Evolutionary conservation across 73 alveolate genomes (phyloP).

Genomic region (Symbiodinium natans): DNA sequence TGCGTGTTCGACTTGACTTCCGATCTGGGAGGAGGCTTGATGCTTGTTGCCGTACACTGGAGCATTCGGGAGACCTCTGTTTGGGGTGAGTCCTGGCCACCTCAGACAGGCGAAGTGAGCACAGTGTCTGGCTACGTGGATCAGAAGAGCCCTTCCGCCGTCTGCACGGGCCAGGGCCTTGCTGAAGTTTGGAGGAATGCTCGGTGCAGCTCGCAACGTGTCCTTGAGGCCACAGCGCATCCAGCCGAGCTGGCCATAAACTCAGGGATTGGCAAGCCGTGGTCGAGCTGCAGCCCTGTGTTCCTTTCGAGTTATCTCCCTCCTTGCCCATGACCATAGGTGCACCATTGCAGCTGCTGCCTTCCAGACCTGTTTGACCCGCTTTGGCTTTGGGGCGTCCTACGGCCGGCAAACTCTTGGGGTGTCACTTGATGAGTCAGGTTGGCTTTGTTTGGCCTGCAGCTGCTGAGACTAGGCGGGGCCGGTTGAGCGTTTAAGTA

Average conservation of each 20-base stretch:
- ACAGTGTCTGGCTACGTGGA: slow-evolving; percentile 52
- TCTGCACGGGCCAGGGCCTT: slow-evolving; percentile 60
- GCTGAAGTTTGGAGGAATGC: not conserved
- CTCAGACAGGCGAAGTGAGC: slow-evolving; percentile 42
- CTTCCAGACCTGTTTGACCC: not conserved
- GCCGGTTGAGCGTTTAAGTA: not conserved
- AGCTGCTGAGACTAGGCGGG: slow-evolving; percentile 22
- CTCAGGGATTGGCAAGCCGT: not conserved
- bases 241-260: slow-evolving; percentile 39
- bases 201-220: no score
- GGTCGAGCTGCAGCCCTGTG: not conserved
- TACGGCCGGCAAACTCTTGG: no score
- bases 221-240: slow-evolving; percentile 83
- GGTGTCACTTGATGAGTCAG: no score
- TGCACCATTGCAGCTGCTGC: slow-evolving; percentile 2
- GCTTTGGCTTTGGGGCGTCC: not conserved
- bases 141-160: slow-evolving; percentile 66
- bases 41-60: no score
- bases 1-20: slow-evolving; percentile 63
- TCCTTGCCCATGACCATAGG: no score
- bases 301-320: no score
- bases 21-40: slow-evolving; percentile 1
- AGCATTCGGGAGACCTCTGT: not conserved
- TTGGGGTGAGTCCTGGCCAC: no score
- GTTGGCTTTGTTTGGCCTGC: slow-evolving; percentile 73